Percentiles rank a stretch among this genome's conserved stretches.
These are phyloP conservation scores for Pseudogymnoascus sp. DNA, from an alignment of 2,329 filamentous ascomycete genomes.

Conservation along the genomic window DNA sequence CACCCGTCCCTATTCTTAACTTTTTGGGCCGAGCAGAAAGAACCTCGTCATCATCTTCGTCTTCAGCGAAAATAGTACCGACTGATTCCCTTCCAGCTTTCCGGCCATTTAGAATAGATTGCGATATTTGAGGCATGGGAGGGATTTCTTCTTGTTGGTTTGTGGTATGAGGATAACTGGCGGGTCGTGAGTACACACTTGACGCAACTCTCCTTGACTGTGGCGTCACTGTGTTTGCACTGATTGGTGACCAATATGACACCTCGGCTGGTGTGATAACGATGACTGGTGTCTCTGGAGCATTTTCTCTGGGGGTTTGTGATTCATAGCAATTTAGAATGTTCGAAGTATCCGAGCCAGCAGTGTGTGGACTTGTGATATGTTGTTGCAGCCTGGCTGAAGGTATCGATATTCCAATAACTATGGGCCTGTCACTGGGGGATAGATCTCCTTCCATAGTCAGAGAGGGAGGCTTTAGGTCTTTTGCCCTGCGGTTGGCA, in stretches of 20 bases:
- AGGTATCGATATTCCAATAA: constrained; percentile 63
- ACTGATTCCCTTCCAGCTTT: constrained; percentile 25
- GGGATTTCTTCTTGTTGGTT: constrained; percentile 37
- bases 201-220: constrained; percentile 18
- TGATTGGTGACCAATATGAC: constrained; percentile 26
- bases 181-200: constrained; percentile 50
- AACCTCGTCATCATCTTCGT: constrained; percentile 15
- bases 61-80: constrained; percentile 23
- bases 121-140: constrained; percentile 52
- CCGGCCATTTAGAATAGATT: constrained; percentile 25
- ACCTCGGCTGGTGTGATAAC: constrained; percentile 43
- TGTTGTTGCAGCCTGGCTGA: constrained; percentile 41
- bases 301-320: constrained; percentile 18
- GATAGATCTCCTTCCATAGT: constrained; percentile 44
- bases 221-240: constrained; percentile 13
- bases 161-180: constrained; percentile 29
- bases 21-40: constrained; percentile 5
- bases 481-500: not conserved
- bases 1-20: constrained; percentile 40
- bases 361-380: constrained; percentile 44
- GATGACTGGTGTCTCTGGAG: constrained; percentile 40
- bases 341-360: constrained; percentile 22
- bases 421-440: constrained; percentile 62
- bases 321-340: constrained; percentile 21
- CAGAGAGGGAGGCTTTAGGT: constrained; percentile 1